A percentile compares a stretch with the other conserved stretches of the same genome.
phyloP scores from a whole-genome alignment of 1,284 basidiomycete genomes.

The Leucoagaricus sp. region DNA sequence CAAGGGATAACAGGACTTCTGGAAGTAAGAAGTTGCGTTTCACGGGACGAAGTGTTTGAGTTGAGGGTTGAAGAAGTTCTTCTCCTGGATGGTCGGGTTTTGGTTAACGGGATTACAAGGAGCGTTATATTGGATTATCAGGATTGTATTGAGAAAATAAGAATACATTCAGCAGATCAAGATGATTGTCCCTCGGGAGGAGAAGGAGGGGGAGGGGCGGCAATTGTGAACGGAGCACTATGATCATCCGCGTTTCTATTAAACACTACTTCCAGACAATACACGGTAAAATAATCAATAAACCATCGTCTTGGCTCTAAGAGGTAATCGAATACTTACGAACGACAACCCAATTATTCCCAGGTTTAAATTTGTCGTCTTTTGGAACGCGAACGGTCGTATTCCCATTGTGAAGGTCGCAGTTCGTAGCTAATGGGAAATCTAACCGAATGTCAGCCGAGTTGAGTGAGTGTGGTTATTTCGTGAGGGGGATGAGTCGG shows the following conservation, averaged over 20 bases:
- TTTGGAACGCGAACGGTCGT: not conserved
- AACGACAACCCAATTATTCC: slow-evolving; percentile 2
- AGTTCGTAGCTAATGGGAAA: not conserved
- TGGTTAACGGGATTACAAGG: not conserved
- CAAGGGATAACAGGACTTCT: not conserved
- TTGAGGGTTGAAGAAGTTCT: not conserved
- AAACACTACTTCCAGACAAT: not conserved
- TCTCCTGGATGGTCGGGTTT: not conserved
- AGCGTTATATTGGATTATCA: too few relatives aligned
- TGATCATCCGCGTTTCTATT: slow-evolving; percentile 1
- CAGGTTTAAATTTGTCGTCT: not conserved
- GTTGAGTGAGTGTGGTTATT: not conserved
- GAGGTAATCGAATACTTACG: not conserved
- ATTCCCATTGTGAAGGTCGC: slow-evolving; percentile 3
- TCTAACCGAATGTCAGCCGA: not conserved
- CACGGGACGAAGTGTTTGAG: not conserved
- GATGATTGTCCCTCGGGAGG: not conserved
- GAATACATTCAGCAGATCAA: not conserved
- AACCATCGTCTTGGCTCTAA: not conserved
- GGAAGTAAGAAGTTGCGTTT: not conserved
- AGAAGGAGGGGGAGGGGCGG: too few relatives aligned
- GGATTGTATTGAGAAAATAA: not conserved
- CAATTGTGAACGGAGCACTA: slow-evolving; percentile 10
- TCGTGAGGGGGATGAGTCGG: not conserved
- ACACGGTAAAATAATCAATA: not conserved